Evolutionary conservation across 352 stramenopile genomes (phyloP).

Genomic region (Globisporangium perplexum): DNA sequence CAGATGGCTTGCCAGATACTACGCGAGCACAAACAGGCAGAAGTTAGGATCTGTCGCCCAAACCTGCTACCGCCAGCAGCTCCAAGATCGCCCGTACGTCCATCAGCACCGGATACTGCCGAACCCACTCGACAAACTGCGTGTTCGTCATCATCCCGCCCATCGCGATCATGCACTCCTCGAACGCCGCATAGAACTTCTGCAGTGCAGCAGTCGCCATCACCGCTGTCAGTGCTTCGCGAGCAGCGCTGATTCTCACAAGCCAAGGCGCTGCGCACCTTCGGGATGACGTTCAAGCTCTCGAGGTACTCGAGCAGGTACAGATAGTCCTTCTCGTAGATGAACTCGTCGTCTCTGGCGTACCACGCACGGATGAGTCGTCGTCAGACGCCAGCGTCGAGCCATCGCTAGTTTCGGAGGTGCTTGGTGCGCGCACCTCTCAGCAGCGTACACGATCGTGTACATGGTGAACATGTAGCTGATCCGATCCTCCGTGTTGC

Average conservation of each 20-base stretch:
- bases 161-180: constrained; percentile 58
- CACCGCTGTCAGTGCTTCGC: neutral
- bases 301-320: constrained; percentile 65
- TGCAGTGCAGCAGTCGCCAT: constrained; percentile 6
- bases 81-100: constrained; percentile 25
- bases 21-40: neutral
- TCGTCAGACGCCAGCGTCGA: no score
- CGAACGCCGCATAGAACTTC: constrained; percentile 70
- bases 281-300: constrained; percentile 54
- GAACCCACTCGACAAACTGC: constrained; percentile 73
- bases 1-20: constrained; percentile 49
- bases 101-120: constrained; percentile 57
- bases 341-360: constrained; percentile 42
- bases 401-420: no score
- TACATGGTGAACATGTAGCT: constrained; percentile 87
- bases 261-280: constrained; percentile 22
- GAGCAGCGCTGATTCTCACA: no score
- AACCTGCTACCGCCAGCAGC: neutral
- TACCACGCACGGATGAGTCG: neutral
- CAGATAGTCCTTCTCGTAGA: constrained; percentile 66
- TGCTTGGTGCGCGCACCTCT: constrained; percentile 30
- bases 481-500: constrained; percentile 85
- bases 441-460: constrained; percentile 59
- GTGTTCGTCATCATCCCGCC: constrained; percentile 48
- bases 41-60: neutral